Base-by-base conservation (phyloP, 164 flowering plant species). In the Macadamia tetraphylla region DNA sequence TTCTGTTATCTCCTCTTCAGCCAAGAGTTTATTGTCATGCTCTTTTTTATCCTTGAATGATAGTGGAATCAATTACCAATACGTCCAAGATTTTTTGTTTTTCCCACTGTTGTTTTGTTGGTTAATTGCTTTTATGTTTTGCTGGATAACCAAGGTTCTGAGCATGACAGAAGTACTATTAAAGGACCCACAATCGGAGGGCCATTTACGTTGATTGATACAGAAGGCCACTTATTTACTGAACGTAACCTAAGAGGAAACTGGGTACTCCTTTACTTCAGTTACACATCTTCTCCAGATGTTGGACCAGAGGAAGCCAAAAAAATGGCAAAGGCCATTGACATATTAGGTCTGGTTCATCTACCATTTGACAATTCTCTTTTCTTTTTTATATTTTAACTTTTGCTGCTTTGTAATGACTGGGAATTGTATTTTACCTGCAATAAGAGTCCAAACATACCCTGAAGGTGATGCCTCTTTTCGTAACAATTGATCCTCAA, bases 201-300 rank as follows among this genome's bases (percentile, higher is more conserved):
- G 48, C 94, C 95, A 3, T 91, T 94, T 71, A 81, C 75, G 62
- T 74, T 94, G 51, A 70, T 86, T 57, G 79, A 86, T 79, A 79
- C 85, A 23, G 82, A 87, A 59, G 63, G 76, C 43, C 80, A 49
- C 48, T 18, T 71, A 17, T 80, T 94, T 55, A 90, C 96, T 46
- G 91, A 91, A 53, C 69, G 71, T 44, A 70, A 80, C 68, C 78
- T 94, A 69, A 72, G 67, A 15, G 97, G 95, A 56, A 85, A 83
- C 40, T 94, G 98, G 96, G 76, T 84, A 68, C 87, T 94, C 30
- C 81, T 91, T 57, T 91, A 94, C 84, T 94, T 94, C 71, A 97
- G 98, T 15, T 91, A 90, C 71, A 91, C 98, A 18, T 94, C 93
- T 17, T 91, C 96, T 59, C 98, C 97, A 62, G 94, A 88, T 82